Base-by-base conservation (phyloP, 352 stramenopile genomes). In the Globisporangium orthogonon region DNA sequence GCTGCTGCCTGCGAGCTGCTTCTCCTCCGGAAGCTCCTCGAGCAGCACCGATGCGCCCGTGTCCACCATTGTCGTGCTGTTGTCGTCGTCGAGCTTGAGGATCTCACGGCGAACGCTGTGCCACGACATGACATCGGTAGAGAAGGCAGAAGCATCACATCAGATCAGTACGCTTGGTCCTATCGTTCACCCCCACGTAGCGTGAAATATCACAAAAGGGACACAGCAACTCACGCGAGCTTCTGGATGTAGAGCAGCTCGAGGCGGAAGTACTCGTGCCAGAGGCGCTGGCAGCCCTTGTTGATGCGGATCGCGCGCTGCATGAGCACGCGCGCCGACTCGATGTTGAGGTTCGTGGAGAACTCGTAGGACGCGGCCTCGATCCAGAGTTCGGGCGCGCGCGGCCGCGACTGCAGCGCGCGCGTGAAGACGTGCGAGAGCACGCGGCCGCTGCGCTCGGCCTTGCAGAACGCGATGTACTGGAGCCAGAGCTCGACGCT, bases 291-390 rank as follows among this genome's bases (percentile, higher is more conserved):
- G 54, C 82, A 74, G 59, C 83, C 63, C 31, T 76, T 76, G 63
- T 96, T 97, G 52, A 97, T 87, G 41, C 89, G 84, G 56, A 97
- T 91, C n/a, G 84, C 88, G n/a, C 89, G 83, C 69, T 97, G 89
- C 87, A 97, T 90, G 52, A 97, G 80, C 60, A 94, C 72, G 52
- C 89, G 87, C 33, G 89, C 89, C 47, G 89, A 85, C 62, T 91
- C 84, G 35, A 96, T 75, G 54, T 89, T 96, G 11, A 92, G 66
- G 60, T 91, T 91, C 45, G 78, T 67, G 29, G 85, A 76, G 61
- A 96, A 97, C 67, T 97, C 89, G 69, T 91, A 96, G 33, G 83
- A 90, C 35, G 88, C 87, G 17, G 89, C 89, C 58, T 95, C 84
- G 54, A 97, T 96, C 89, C 89, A 97, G 50, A 97, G 68, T 51